Evolutionary conservation across 1,284 basidiomycete genomes (phyloP).

Genomic region (Baeospora myosura): DNA sequence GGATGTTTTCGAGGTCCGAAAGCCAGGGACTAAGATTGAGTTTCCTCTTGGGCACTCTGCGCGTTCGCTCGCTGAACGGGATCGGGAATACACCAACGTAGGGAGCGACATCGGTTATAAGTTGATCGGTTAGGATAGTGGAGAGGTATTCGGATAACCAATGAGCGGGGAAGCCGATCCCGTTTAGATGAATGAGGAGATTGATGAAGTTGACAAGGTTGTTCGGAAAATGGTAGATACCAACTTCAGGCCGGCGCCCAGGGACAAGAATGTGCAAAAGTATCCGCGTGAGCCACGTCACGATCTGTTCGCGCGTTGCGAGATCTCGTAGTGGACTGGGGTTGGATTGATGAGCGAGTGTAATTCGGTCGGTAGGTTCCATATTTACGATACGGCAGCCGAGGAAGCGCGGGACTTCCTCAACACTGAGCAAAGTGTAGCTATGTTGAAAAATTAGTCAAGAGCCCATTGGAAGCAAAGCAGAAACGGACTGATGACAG

Average conservation of each 20-base stretch:
- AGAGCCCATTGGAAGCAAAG: too few relatives aligned
- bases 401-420: constrained; percentile 24
- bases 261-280: constrained; percentile 28
- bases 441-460: too few relatives aligned
- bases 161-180: constrained; percentile 27
- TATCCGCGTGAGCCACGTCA: constrained; percentile 31
- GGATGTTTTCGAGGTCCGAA: constrained; percentile 25
- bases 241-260: too few relatives aligned
- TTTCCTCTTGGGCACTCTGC: constrained; percentile 16
- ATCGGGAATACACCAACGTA: constrained; percentile 23
- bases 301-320: constrained; percentile 25
- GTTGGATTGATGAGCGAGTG: constrained; percentile 12
- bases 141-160: constrained; percentile 30
- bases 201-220: constrained; percentile 28
- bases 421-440: constrained; percentile 23
- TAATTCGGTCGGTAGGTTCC: constrained; percentile 10
- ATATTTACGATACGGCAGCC: constrained; percentile 17
- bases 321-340: constrained; percentile 22
- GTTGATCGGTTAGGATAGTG: constrained; percentile 20
- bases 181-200: constrained; percentile 28
- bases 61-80: constrained; percentile 20
- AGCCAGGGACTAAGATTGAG: constrained; percentile 27
- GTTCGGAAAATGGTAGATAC: constrained; percentile 30
- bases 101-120: constrained; percentile 20
- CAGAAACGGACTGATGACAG: constrained; percentile 28